phyloP scores from a whole-genome alignment of 306 rosid species.

The Quillaja saponaria region DNA sequence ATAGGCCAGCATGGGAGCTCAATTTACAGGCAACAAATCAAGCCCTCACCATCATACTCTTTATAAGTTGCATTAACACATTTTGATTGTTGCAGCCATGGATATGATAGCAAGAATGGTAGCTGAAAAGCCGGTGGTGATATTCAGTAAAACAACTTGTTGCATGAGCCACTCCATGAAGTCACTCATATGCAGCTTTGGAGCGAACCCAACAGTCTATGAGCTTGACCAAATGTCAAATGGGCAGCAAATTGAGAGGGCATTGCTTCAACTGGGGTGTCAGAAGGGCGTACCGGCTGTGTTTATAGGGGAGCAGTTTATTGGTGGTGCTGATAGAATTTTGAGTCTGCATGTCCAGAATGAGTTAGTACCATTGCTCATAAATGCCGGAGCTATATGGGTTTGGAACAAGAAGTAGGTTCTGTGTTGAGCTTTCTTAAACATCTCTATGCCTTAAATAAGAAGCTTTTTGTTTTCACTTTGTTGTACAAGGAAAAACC shows the following conservation, averaged over 20 bases:
- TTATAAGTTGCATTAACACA: not conserved
- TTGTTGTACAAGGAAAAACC: not conserved
- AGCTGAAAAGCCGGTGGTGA: constrained; percentile 67
- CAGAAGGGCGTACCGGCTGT: constrained; percentile 71
- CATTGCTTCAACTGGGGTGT: constrained; percentile 59
- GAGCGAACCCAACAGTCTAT: constrained; percentile 64
- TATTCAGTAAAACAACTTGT: constrained; percentile 76
- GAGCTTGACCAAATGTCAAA: constrained; percentile 71
- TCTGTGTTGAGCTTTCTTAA: not conserved
- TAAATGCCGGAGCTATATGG: constrained; percentile 69
- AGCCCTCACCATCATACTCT: constrained; percentile 4
- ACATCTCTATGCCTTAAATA: constrained; percentile 10
- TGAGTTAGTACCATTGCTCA: constrained; percentile 56
- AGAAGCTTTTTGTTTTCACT: constrained; percentile 1
- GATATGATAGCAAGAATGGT: constrained; percentile 51
- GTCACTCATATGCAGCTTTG: constrained; percentile 61
- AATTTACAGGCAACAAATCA: constrained; percentile 11
- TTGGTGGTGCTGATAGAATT: constrained; percentile 63
- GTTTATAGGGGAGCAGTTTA: constrained; percentile 61
- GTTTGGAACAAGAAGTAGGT: constrained; percentile 36
- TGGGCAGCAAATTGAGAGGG: constrained; percentile 61
- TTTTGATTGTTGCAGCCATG: constrained; percentile 22
- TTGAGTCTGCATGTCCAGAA: constrained; percentile 65
- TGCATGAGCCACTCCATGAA: constrained; percentile 66
- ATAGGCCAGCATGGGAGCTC: constrained; percentile 34